A percentile compares a stretch with the other conserved stretches of the same genome.
Conservation (phyloP, 331 rosid species). For the Stylosanthes scabra region DNA sequence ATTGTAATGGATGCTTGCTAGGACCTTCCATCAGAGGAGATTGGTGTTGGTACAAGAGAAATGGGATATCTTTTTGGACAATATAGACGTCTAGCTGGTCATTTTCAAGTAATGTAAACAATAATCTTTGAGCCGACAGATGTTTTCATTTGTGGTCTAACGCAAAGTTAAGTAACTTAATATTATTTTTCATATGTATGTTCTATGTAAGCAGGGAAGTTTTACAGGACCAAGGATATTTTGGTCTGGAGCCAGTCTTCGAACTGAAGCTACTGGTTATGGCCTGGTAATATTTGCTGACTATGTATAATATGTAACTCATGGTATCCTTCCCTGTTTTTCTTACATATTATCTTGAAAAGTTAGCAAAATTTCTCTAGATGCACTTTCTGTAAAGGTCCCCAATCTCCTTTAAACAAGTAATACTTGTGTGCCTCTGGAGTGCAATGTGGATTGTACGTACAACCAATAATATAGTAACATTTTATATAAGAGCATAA, state of each 20-base stretch:
- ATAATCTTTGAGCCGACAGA: conserved; percentile 2
- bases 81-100: conserved; percentile 90
- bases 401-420: not conserved
- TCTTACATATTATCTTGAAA: too few relatives aligned
- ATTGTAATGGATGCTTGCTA: conserved; percentile 44
- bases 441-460: too few relatives aligned
- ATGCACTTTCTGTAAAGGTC: not conserved
- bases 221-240: conserved; percentile 93
- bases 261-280: conserved; percentile 94
- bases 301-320: not conserved
- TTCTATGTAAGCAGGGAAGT: conserved; percentile 85
- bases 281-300: conserved; percentile 70
- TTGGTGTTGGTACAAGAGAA: conserved; percentile 96
- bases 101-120: conserved; percentile 66
- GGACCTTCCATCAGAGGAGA: conserved; percentile 96
- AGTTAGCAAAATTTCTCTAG: not conserved
- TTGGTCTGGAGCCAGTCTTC: conserved; percentile 96
- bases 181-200: conserved; percentile 45
- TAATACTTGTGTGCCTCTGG: too few relatives aligned
- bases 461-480: too few relatives aligned
- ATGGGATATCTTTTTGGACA: conserved; percentile 97
- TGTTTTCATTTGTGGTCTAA: not conserved
- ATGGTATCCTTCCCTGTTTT: not conserved
- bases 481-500: too few relatives aligned
- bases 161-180: conserved; percentile 5